Evolutionary conservation across 306 rosid genomes (phyloP), one percentile per base, ranked within the genome.

Genomic region (Cicer pinnatifidum): DNA sequence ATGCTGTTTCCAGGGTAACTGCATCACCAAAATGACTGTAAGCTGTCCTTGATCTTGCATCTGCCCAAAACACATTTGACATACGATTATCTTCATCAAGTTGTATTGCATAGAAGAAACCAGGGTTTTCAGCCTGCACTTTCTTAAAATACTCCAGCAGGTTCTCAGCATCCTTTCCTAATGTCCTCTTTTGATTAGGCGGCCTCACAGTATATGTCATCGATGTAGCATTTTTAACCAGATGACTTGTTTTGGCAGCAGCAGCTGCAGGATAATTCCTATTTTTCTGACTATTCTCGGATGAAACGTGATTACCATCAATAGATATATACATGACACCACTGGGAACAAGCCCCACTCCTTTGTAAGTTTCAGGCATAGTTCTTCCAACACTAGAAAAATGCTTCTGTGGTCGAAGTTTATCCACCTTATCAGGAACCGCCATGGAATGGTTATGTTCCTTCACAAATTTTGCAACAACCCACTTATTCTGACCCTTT

Each of bases 101-200:
- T 82, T 92, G 96, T 71, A 90, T 87, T 37, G 95, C 98, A 81
- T 92, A 92, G 77, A 92, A 88, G 85, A 92, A 92, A 72, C 96
- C 96, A 61, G 96, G 96, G 77, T 92, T 90, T 86, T 82, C 96
- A 38, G 92, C 96, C 83, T 92, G 98, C 95, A 92, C 88, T 86
- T 90, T 92, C 89, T 88, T 92, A 63, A 90, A 90, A 86, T 92
- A 92, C 79, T 92, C 98, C 67, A 92, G 86, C 85, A 92, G 77
- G 81, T 90, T 90, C 74, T 86, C 96, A 79, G 90, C 92, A 82
- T 90, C 98, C 84, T 81, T 92, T 78, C 98, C 98, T 43, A 92
- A 64, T 46, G 90, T 87, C 84, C 86, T 85, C 84, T 81, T 92
- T 50, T 71, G 88, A 70, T 44, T 67, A 66, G 74, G 75, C 40